Evolutionary conservation across 2,329 filamentous ascomycete genomes (phyloP), one percentile per base, ranked within the genome.

Genomic region (Phyllosticta citrichinensis): DNA sequence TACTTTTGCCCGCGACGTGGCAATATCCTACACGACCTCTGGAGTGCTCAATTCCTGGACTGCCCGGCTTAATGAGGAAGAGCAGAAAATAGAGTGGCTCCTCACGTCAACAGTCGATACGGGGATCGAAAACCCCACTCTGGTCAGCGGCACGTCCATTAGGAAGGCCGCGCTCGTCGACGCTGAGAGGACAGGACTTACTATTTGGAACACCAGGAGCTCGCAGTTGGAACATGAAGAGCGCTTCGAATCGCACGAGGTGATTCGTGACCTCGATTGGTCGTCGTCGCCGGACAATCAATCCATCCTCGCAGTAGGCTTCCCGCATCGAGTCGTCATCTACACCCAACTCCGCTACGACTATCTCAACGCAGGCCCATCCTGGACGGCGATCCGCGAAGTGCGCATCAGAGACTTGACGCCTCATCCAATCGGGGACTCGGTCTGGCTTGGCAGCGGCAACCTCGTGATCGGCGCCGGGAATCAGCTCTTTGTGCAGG

Each of bases 341-440:
- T 81, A 96, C 25, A 87, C 88, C 5, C 91, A 97, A 70, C 86
- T 96, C 76, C 87, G 92, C 12, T 97, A 94, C 69, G 91, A 96
- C 73, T 96, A 96, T 70, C 79, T 96, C 19, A 91, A 92, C 68
- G 87, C 89, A 63, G 88, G 88, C 0, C 89, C 91, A n/a, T 90
- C 91, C 0, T 97, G 92, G 92, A 88, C 89, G 0, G 81, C 88
- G 24, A 87, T 97, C 62, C 82, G 89, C 54, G 88, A 96, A 70
- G 89, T 97, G 61, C 85, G 82, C 67, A 92, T 91, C 62, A 82
- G 87, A 64, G 87, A 92, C 62, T 78, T 91, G 47, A 96, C 91
- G 12, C 89, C 91, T 27, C 90, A 96, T 71, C 89, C 91, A 0
- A 96, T 97, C 57, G 92, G 91, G 2, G 92, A 97, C 71, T 95